phyloP scores from a whole-genome alignment of 805 yeast species.

The Millerozyma miso region DNA sequence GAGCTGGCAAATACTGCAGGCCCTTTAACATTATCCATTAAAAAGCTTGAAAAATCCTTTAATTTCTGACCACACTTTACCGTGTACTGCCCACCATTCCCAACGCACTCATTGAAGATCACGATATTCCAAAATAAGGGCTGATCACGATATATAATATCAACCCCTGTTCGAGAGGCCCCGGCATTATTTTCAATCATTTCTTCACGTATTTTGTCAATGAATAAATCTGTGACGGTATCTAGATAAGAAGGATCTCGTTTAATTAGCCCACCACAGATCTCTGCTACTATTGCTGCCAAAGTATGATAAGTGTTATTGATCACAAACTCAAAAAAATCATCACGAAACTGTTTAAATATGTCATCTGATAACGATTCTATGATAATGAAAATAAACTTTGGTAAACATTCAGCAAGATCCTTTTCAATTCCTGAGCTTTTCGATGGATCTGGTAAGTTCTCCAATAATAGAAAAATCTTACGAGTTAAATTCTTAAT shows the following conservation, averaged over 20 bases:
- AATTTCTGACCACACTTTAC: constrained; percentile 44
- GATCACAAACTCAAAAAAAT: constrained; percentile 54
- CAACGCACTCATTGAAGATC: constrained; percentile 63
- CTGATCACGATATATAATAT: constrained; percentile 73
- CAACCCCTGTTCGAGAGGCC: constrained; percentile 57
- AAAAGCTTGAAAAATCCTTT: constrained; percentile 37
- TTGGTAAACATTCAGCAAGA: constrained; percentile 34
- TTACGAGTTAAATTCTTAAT: constrained; percentile 53
- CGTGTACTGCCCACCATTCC: constrained; percentile 58
- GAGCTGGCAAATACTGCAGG: constrained; percentile 61
- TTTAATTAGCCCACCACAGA: constrained; percentile 68
- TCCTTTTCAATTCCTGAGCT: constrained; percentile 50
- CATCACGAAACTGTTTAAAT: constrained; percentile 42
- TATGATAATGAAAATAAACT: constrained; percentile 34
- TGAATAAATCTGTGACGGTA: constrained; percentile 40
- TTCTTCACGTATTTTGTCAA: constrained; percentile 57
- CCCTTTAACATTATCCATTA: constrained; percentile 53
- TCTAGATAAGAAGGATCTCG: constrained; percentile 52
- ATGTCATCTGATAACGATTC: constrained; percentile 61
- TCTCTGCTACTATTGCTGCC: constrained; percentile 63
- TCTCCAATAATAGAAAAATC: constrained; percentile 61
- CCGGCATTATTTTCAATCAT: constrained; percentile 81
- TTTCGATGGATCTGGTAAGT: constrained; percentile 56
- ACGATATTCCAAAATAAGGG: constrained; percentile 67
- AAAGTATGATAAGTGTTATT: constrained; percentile 57